Base-by-base conservation (phyloP, 805 yeast species). In the Candida nonsorbophila region DNA sequence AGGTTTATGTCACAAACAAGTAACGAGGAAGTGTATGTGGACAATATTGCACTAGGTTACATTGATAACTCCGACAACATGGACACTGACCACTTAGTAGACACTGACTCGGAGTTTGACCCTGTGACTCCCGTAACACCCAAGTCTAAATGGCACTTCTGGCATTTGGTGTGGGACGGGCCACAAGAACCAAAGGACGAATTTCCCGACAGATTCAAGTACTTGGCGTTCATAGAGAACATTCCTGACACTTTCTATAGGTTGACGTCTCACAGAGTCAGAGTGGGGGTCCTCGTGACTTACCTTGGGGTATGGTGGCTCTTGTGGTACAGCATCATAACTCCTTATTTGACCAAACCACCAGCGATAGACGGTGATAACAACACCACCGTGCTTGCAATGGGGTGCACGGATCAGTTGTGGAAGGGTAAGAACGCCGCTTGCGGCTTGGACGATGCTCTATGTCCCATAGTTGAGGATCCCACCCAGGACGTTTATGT, bases 341-440 rank as follows among this genome's bases (percentile, higher is more conserved):
- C 54, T 7, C 76, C 81, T 0, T 72, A 71, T 34, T 52, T 74
- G 25, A 56, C 69, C 1, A 42, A 47, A 7, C 59, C 66, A 3
- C 74, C 80, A 0, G 27, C 33, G 5, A 44, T 44, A 6, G 43
- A 41, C 2, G 33, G 31, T 5, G 44, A 45, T 7, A 31, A 28
- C 9, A 23, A 29, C 8, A 17, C 14, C 7, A 29, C 15, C 8
- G 48, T 26, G 29, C 41, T 2, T 45, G 47, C 76, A 4, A 43
- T 79, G 14, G 61, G 78, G 0, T 78, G 85, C 41, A 68, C 63
- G 22, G 41, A 49, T 13, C 51, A 54, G 21, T 62, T 80, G 34
- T 86, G 95, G 95, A 58, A 49, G 27, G 95, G 95, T 0, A 80
- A 77, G 32, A 83, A 82, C 45, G 75, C 72, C 7, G 68, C 62